These are phyloP conservation scores for Talaromyces trachyspermus DNA, from an alignment of 495 filamentous ascomycete genomes.

Conservation along the genomic window DNA sequence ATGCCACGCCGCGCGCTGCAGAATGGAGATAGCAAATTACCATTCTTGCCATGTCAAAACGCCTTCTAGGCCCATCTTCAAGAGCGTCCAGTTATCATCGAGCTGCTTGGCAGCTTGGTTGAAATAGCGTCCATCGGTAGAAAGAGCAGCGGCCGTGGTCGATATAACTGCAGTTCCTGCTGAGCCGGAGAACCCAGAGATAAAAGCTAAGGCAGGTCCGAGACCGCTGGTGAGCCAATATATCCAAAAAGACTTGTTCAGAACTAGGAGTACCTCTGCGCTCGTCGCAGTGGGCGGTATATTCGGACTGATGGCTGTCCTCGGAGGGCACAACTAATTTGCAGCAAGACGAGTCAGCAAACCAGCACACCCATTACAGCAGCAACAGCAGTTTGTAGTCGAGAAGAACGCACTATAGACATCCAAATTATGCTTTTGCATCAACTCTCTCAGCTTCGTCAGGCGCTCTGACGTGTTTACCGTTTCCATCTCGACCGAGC, in stretches of 20 bases:
- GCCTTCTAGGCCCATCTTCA: constrained; percentile 89
- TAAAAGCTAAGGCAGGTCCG: constrained; percentile 52
- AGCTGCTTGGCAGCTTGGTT: constrained; percentile 93
- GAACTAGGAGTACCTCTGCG: constrained; percentile 57
- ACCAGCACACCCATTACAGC: background rate
- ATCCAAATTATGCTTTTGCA: constrained; percentile 82
- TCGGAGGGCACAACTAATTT: constrained; percentile 84
- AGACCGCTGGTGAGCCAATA: background rate
- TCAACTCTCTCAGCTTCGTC: constrained; percentile 68
- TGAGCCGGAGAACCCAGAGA: constrained; percentile 92
- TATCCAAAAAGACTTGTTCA: background rate
- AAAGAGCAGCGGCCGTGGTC: constrained; percentile 75
- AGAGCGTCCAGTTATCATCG: constrained; percentile 81
- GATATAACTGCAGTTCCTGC: constrained; percentile 90
- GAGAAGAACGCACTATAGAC: constrained; percentile 67
- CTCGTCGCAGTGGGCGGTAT: constrained; percentile 89
- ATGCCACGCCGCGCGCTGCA: constrained; percentile 1
- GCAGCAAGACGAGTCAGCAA: constrained; percentile 10
- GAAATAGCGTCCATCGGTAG: constrained; percentile 97
- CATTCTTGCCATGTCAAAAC: constrained; percentile 98
- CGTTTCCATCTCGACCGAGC: constrained; percentile 63
- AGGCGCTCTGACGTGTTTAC: constrained; percentile 79
- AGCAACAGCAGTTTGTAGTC: constrained; percentile 12
- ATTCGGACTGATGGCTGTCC: constrained; percentile 96
- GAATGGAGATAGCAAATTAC: constrained; percentile 35